These are phyloP conservation scores for Nepenthes alata DNA, from an alignment of 179 eudicot species.

Conservation along the genomic window DNA sequence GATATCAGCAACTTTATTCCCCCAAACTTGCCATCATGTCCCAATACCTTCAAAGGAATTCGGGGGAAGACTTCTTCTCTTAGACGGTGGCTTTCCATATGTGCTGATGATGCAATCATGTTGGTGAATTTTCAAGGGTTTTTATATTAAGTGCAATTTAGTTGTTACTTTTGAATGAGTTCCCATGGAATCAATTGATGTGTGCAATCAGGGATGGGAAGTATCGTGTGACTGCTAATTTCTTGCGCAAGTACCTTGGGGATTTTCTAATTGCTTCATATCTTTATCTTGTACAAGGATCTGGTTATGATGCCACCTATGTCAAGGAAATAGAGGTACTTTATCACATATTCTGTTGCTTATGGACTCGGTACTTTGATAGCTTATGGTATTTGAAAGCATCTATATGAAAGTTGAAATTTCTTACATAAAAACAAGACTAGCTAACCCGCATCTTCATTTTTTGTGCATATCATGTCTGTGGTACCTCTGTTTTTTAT, in stretches of 20 bases:
- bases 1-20: slow-evolving; percentile 36
- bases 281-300: slow-evolving; percentile 56
- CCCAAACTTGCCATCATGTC: slow-evolving; percentile 62
- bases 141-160: neutral
- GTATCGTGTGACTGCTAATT: slow-evolving; percentile 41
- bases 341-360: neutral
- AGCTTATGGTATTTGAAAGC: neutral
- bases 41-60: slow-evolving; percentile 78
- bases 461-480: too few relatives aligned
- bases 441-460: too few relatives aligned
- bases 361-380: neutral
- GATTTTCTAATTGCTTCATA: slow-evolving; percentile 81
- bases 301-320: slow-evolving; percentile 63
- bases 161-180: neutral
- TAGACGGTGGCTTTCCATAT: slow-evolving; percentile 87
- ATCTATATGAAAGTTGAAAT: too few relatives aligned
- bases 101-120: slow-evolving; percentile 65
- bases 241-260: slow-evolving; percentile 91
- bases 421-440: too few relatives aligned
- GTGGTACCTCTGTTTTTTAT: too few relatives aligned
- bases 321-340: slow-evolving; percentile 83
- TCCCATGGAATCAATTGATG: slow-evolving; percentile 10
- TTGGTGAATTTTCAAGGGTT: slow-evolving; percentile 17
- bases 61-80: slow-evolving; percentile 58
- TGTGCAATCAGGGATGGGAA: slow-evolving; percentile 56